Evolutionary conservation across 2,329 filamentous ascomycete genomes (phyloP), one percentile per base, ranked within the genome.

Genomic region (Dactylellina drechsleri): DNA sequence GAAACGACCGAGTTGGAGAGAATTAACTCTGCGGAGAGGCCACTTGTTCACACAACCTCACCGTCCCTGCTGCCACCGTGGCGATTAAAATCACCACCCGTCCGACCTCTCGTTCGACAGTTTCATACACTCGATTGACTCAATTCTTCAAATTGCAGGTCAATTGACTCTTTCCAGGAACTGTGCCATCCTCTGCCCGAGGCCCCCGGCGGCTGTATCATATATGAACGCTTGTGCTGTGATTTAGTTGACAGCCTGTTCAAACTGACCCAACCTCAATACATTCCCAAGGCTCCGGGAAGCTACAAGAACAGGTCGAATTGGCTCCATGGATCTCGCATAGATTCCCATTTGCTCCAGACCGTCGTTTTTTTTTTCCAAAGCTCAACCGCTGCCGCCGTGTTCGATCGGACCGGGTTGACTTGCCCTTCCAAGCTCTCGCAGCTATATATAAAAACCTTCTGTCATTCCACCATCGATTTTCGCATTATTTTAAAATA

Each of bases 301-400:
- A 67, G 71, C 71, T 75, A 75, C 71, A 75, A 75, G 71, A 75
- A 62, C 71, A 66, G 10, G 52, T 45, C 70, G 45, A 67, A 67
- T 59, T 59, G 70, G 64, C 70, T 64, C 57, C 64, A 75, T 75
- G 71, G 64, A 65, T 36, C 43, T 60, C 59, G 57, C 54, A 64
- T 67, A 75, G 58, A 40, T 26, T 45, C 52, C 64, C 28, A 8
- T 57, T 50, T 59, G 28, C 31, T 26, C 49, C 31, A 61, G 53
- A 57, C 56, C 50, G 16, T 26, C 47, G 20, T 58, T 53, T 5
- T 36, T 53, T 5, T 36, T 45, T 26, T 49, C 49, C 41, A 56
- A 66, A 23, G 28, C 40, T 18, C 20, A 15, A 15, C 8, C 23
- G 53, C 57, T 49, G 57, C 54, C 18, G 49, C 26, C 36, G 28